Percentiles rank a stretch among this genome's conserved stretches.
Evolutionary conservation across 2,329 filamentous ascomycete genomes (phyloP).

Genomic region (Talaromyces sp.): DNA sequence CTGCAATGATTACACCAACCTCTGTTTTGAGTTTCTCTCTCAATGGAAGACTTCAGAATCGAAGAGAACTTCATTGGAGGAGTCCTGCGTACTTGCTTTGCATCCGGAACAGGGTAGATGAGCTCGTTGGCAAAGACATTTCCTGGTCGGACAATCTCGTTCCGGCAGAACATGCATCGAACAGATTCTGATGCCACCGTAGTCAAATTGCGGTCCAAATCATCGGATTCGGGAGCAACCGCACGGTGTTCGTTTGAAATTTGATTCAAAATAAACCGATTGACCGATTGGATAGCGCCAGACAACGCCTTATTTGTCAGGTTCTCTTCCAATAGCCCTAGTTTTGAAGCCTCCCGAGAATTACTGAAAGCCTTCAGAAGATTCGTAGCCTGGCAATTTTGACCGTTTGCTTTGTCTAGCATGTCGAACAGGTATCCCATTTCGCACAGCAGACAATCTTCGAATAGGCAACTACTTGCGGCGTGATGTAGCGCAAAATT

Average conservation of each 20-base stretch:
- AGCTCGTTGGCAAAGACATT: conserved; percentile 82
- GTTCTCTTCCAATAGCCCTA: conserved; percentile 83
- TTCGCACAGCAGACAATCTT: conserved; percentile 86
- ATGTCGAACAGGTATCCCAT: conserved; percentile 96
- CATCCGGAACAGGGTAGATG: conserved; percentile 64
- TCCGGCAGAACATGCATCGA: conserved; percentile 79
- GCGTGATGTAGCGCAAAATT: conserved; percentile 88
- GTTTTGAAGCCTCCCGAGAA: conserved; percentile 70
- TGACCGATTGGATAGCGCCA: conserved; percentile 79
- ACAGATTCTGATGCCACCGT: conserved; percentile 55
- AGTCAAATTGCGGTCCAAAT: conserved; percentile 65
- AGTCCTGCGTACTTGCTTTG: conserved; percentile 51
- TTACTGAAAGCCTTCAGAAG: conserved; percentile 84
- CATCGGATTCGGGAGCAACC: conserved; percentile 58
- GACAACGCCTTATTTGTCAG: conserved; percentile 69
- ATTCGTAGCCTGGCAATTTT: conserved; percentile 95
- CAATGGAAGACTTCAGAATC: conserved; percentile 86
- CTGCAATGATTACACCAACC: conserved; percentile 93
- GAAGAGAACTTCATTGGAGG: conserved; percentile 69
- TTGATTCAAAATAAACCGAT: conserved; percentile 78
- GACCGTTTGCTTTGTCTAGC: conserved; percentile 90
- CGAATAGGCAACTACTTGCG: conserved; percentile 76
- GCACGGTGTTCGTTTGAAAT: conserved; percentile 73
- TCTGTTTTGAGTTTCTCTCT: conserved; percentile 80
- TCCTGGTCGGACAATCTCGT: conserved; percentile 76